Base-by-base conservation (phyloP, 495 filamentous ascomycete species). In the Talaromyces ruber region DNA sequence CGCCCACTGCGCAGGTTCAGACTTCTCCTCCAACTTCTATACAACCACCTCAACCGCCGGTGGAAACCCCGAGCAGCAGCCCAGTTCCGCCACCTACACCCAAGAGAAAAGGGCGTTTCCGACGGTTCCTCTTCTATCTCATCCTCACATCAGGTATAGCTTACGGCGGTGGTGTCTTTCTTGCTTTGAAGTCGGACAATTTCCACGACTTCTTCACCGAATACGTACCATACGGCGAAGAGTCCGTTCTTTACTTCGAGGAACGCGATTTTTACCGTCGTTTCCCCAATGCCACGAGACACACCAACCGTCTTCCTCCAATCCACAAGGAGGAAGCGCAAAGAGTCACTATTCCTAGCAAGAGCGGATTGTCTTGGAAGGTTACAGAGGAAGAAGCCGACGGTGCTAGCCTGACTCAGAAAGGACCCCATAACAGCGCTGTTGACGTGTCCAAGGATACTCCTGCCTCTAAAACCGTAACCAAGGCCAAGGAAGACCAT, bases 171-270 rank as follows among this genome's bases (percentile, higher is more conserved):
- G 91, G 93, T 54, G 85, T 96, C 55, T 96, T 89, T 77, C 90
- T 95, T 69, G 94, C 94, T 24, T 82, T 96, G 63, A 85, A 92
- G 74, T 94, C 87, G 64, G 94, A 98, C 77, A 96, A 93, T 73
- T 97, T 97, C 81, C 95, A 98, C 72, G 94, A 98, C 70, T 97
- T 98, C 78, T 98, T 98, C 78, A 98, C 95, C 51, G 93, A 97
- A 75, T 98, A 94, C 73, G 75, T 98, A 6, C 94, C 94, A 2
- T 96, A 91, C 63, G 95, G 93, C 59, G 94, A 98, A 76, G 90
- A 97, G 66, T 87, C 87, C 16, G 94, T 98, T 26, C 84, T 95
- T n/a, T 98, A 96, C 76, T 89, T 98, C 63, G 94, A 98, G 76
- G 94, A 98, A 75, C 85, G 90, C 51, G 92, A 97, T 72, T 97